Evolutionary conservation across 805 yeast genomes (phyloP).

Genomic region (Sporopachydermia lactativora): DNA sequence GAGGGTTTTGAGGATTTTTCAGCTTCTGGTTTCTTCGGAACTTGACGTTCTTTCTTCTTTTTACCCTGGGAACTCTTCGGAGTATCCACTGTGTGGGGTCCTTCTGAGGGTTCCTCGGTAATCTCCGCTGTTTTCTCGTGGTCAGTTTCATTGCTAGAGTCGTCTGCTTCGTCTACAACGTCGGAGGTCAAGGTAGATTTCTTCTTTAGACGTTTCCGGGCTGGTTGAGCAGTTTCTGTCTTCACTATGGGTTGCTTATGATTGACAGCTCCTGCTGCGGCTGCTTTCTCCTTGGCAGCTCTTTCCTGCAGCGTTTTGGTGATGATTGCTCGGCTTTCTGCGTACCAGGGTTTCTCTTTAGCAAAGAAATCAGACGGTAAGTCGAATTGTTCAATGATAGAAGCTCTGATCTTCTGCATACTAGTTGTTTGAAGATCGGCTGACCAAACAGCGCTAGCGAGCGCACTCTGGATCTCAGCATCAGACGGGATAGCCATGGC

Average conservation of each 20-base stretch:
- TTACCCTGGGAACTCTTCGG: neutral
- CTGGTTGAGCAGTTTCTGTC: no score
- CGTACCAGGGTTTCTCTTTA: neutral
- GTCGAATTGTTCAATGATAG: neutral
- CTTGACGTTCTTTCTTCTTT: no score
- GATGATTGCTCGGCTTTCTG: neutral
- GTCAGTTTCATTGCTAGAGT: neutral
- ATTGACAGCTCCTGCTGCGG: neutral
- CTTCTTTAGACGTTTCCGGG: no score
- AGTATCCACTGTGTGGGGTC: neutral
- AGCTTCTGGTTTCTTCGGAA: no score
- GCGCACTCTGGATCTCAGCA: neutral
- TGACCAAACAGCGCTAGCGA: neutral
- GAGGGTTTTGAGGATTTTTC: no score
- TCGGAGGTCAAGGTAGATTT: no score
- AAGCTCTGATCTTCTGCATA: neutral
- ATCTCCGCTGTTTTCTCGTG: neutral
- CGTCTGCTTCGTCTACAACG: neutral
- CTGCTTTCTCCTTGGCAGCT: neutral
- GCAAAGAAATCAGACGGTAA: neutral
- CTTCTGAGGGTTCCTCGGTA: neutral
- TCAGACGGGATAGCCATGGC: conserved; percentile 1
- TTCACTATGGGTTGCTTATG: no score
- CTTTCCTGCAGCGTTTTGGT: neutral
- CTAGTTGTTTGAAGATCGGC: neutral